Evolutionary conservation across 1,139 yeast species (phyloP), one percentile per base, ranked within the genome.

Genomic region (Meyerozyma sp.): DNA sequence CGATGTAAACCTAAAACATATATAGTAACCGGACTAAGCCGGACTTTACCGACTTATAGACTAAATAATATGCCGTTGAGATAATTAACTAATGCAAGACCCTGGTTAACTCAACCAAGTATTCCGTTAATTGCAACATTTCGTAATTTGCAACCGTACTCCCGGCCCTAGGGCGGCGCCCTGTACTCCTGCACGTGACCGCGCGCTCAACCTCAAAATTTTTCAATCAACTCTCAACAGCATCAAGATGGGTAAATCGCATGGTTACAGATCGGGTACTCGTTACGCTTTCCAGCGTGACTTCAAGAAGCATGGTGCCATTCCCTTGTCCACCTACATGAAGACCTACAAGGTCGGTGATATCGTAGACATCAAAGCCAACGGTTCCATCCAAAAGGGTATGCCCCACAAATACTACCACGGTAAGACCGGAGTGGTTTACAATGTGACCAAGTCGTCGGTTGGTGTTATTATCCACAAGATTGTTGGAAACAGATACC

Each of bases 381-480:
- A 44, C 41, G 42, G 45, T 32, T 35, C 46, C 40, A 44, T 44
- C 46, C 46, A 44, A 36, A 40, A 40, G 40, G 46, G 46, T 42
- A 44, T 44, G 46, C 46, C 46, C 36, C 44, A 42, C 46, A 44
- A 44, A 42, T 42, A 36, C 40, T 44, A 44, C 46, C 46, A 44
- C 45, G 46, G 46, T 39, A 44, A 44, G 46, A 44, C 46, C 23
- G 46, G 46, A 41, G 39, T 44, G 27, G 46, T 44, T 10, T 44
- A n/a, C 46, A 44, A 44, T 42, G 46, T 44, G 30, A 44, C 46
- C 45, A 44, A 44, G 44, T 32, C 44, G 13, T 42, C 46, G 16
- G 46, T 44, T 20, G 46, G 46, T 40, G 46, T 44, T 20, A 39
- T 44, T 40, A 28, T 42, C 40, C 39, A 44, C 46, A 44, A 44